A percentile compares a stretch with the other conserved stretches of the same genome.
Evolutionary conservation across 2,329 filamentous ascomycete species (phyloP).

Genomic region (Aspergillus fructus): DNA sequence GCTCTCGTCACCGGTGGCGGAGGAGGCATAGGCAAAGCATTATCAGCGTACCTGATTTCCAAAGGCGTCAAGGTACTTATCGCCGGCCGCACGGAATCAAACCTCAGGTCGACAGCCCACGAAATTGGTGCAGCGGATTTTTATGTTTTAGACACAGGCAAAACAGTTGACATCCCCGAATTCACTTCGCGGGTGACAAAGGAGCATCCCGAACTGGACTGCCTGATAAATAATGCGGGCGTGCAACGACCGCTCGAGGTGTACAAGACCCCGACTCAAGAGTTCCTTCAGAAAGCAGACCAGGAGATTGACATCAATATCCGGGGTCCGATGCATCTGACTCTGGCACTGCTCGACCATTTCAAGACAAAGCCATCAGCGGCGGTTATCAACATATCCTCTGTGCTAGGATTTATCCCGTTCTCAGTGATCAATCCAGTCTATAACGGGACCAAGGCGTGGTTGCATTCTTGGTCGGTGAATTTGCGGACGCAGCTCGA

Average conservation of each 20-base stretch:
- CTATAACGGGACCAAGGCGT: constrained; percentile 61
- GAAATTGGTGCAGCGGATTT: constrained; percentile 51
- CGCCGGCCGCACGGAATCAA: constrained; percentile 49
- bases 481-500: constrained; percentile 54
- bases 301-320: constrained; percentile 61
- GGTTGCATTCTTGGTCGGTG: constrained; percentile 58
- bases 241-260: constrained; percentile 56
- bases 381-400: constrained; percentile 56
- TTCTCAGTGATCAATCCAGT: constrained; percentile 56
- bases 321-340: constrained; percentile 58
- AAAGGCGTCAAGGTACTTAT: constrained; percentile 27
- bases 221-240: constrained; percentile 60
- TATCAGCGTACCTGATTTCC: constrained; percentile 23
- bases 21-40: constrained; percentile 26
- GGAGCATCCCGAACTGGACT: constrained; percentile 57
- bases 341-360: constrained; percentile 50
- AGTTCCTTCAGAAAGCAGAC: constrained; percentile 51
- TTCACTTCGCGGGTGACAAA: constrained; percentile 48
- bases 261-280: constrained; percentile 29
- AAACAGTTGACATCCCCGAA: constrained; percentile 35
- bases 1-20: constrained; percentile 29
- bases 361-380: constrained; percentile 41
- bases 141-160: constrained; percentile 54
- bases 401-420: constrained; percentile 54
- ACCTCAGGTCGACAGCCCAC: constrained; percentile 45